These are phyloP conservation scores for Mortierella antarctica DNA, from an alignment of 192 early-diverging fungal species.

Conservation along the genomic window DNA sequence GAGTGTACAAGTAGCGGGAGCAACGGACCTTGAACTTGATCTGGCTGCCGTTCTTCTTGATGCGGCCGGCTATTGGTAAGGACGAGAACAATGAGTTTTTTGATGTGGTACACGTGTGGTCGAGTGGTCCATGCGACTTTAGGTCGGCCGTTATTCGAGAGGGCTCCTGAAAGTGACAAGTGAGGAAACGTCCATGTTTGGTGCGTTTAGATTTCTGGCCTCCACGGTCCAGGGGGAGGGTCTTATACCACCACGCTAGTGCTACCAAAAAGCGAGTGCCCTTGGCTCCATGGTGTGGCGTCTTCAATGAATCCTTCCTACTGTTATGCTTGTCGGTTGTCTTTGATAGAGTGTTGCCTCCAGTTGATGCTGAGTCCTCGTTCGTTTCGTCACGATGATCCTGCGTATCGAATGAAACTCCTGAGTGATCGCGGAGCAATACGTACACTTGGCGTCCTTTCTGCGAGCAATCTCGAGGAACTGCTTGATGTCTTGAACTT, in stretches of 20 bases:
- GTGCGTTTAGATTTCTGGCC: no score
- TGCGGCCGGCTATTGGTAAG: constrained; percentile 72
- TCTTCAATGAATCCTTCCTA: no score
- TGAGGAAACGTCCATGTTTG: no score
- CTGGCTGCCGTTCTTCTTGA: constrained; percentile 81
- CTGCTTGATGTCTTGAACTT: constrained; percentile 98
- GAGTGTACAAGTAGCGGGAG: constrained; percentile 98
- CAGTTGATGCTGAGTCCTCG: no score
- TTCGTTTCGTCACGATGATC: no score
- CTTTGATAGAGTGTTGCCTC: no score
- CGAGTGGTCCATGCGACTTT: no score
- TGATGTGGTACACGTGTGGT: not conserved
- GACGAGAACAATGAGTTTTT: constrained; percentile 1
- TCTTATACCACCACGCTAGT: no score
- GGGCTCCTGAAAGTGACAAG: no score
- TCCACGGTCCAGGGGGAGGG: no score
- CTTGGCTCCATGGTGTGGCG: not conserved
- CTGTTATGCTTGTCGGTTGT: no score
- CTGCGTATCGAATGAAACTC: not conserved
- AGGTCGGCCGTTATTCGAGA: no score
- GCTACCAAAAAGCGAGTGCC: not conserved
- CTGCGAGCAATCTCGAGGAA: constrained; percentile 95
- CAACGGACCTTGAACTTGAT: constrained; percentile 99
- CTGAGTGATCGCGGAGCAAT: not conserved
- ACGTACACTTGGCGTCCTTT: constrained; percentile 93